Conservation (phyloP, 129 eudicot genomes). For the Saussurea involucrata region DNA sequence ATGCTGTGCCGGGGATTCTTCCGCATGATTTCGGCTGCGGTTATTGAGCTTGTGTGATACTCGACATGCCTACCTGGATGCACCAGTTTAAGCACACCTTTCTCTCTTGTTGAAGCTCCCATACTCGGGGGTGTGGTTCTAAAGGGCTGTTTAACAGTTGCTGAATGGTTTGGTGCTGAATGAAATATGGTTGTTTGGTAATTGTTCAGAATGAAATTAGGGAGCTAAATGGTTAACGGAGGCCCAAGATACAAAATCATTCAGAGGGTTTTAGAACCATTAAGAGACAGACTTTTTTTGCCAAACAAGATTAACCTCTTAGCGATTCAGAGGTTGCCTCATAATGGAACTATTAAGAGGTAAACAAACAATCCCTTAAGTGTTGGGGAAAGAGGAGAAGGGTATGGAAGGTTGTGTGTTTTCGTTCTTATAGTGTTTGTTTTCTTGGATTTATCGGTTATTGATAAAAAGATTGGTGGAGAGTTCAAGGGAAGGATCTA, state of each 20-base stretch:
- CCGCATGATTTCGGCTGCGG: constrained; percentile 56
- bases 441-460: background rate
- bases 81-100: constrained; percentile 53
- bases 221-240: no score
- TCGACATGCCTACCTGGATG: constrained; percentile 56
- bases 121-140: constrained; percentile 18
- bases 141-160: no score
- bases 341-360: no score
- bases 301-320: no score
- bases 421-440: constrained; percentile 22
- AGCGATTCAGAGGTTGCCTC: no score
- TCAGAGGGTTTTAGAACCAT: no score
- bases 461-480: constrained; percentile 15
- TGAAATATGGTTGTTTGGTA: no score
- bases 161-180: no score
- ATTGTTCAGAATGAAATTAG: no score
- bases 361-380: no score
- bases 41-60: constrained; percentile 31
- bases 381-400: constrained; percentile 11
- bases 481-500: constrained; percentile 4
- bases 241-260: no score
- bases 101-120: constrained; percentile 45
- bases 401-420: background rate
- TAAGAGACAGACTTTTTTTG: no score
- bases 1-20: constrained; percentile 66